Conservation (phyloP, 2,329 filamentous ascomycete species). For the Orbilia oligospora region DNA sequence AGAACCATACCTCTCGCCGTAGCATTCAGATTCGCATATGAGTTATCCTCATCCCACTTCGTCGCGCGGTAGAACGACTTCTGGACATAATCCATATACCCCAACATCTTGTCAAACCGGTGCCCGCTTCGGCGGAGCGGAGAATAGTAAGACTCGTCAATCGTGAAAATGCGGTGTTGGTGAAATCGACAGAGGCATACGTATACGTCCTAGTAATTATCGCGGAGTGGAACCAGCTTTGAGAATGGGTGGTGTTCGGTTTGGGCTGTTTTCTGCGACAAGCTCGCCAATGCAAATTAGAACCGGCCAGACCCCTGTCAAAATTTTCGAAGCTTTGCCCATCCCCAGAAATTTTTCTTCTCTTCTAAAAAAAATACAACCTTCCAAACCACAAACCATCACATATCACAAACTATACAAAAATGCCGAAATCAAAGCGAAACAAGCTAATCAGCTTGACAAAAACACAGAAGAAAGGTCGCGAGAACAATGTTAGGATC, state of each 20-base stretch:
- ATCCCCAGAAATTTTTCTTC: slow-evolving; percentile 52
- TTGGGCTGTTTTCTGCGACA: slow-evolving; percentile 46
- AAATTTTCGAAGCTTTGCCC: slow-evolving; percentile 45
- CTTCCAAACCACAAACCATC: slow-evolving; percentile 2
- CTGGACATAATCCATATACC: slow-evolving; percentile 98
- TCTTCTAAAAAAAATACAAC: slow-evolving; percentile 16
- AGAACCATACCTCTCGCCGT: slow-evolving; percentile 79
- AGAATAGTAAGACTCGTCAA: slow-evolving; percentile 37
- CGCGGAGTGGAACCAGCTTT: background rate
- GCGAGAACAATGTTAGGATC: slow-evolving; percentile 87
- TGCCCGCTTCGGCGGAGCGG: slow-evolving; percentile 57
- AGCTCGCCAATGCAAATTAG: slow-evolving; percentile 23
- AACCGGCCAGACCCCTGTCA: slow-evolving; percentile 43
- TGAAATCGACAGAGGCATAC: background rate
- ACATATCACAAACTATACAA: slow-evolving; percentile 62
- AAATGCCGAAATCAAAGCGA: slow-evolving; percentile 97
- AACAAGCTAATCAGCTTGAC: slow-evolving; percentile 89
- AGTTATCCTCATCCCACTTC: slow-evolving; percentile 91
- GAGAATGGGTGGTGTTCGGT: background rate
- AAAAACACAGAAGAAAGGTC: slow-evolving; percentile 93
- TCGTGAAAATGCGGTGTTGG: slow-evolving; percentile 23
- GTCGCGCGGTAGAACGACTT: slow-evolving; percentile 88
- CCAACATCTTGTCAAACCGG: slow-evolving; percentile 77
- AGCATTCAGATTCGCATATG: slow-evolving; percentile 86
- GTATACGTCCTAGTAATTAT: slow-evolving; percentile 4